phyloP scores from a whole-genome alignment of 192 early-diverging fungal genomes.

The Lunasporangiospora selenospora region DNA sequence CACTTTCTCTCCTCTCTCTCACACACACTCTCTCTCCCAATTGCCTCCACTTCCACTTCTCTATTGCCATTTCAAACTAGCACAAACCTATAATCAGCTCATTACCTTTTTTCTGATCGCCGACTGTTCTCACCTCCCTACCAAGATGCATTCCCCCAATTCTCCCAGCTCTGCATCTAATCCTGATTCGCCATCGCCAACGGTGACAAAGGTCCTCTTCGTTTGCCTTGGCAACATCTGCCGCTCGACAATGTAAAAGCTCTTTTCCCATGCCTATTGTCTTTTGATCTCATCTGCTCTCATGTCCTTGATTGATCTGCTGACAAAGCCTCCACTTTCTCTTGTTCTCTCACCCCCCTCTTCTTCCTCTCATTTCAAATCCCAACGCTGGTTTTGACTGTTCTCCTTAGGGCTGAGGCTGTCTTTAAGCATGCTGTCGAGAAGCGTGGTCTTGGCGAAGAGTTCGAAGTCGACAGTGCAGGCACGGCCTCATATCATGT shows the following conservation, averaged over 20 bases:
- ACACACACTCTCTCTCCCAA: not conserved
- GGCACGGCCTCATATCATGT: constrained; percentile 89
- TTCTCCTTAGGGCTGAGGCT: constrained; percentile 85
- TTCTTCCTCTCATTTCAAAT: too few species aligned
- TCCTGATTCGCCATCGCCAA: not conserved
- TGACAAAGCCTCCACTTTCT: not conserved
- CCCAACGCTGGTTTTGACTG: not conserved
- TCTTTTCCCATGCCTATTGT: not conserved
- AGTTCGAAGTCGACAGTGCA: constrained; percentile 83
- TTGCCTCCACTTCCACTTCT: not conserved
- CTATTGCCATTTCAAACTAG: not conserved
- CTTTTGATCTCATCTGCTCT: not conserved
- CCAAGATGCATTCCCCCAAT: too few species aligned
- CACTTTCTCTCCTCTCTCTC: not conserved
- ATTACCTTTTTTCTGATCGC: too few species aligned
- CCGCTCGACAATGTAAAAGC: constrained; percentile 60
- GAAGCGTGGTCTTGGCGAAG: constrained; percentile 54
- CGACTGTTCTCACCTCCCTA: too few species aligned
- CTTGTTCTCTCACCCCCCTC: too few species aligned
- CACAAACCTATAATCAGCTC: not conserved
- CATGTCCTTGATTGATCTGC: not conserved
- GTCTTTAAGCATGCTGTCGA: constrained; percentile 84
- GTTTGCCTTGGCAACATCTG: constrained; percentile 86
- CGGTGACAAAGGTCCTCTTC: constrained; percentile 59
- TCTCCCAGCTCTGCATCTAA: not conserved